phyloP scores from a whole-genome alignment of 2,329 filamentous ascomycete species.

The Diaporthe batatas region DNA sequence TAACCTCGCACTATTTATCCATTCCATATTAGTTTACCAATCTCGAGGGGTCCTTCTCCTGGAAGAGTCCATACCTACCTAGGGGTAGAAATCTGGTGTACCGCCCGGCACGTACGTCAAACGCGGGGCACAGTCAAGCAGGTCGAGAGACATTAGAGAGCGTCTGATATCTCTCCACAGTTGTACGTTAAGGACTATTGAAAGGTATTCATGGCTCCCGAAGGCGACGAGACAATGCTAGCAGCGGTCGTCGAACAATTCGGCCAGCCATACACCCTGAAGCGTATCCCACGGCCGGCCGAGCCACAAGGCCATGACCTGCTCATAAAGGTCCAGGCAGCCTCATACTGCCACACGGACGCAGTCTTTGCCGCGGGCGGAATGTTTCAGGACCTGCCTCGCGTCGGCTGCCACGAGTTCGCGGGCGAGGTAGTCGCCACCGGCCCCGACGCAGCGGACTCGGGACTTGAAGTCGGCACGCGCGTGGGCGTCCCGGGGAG shows the following conservation, averaged over 20 bases:
- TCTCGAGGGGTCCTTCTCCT: not conserved
- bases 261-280: not conserved
- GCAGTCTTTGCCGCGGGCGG: slow-evolving; percentile 8
- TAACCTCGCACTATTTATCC: no score
- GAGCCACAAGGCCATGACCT: not conserved
- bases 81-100: no score
- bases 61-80: not conserved
- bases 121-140: not conserved
- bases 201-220: not conserved
- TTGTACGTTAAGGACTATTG: not conserved
- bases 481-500: slow-evolving; percentile 3
- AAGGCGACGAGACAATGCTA: not conserved
- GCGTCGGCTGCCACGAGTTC: slow-evolving; percentile 17
- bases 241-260: slow-evolving; percentile 2
- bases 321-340: slow-evolving; percentile 7
- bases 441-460: not conserved
- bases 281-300: not conserved
- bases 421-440: not conserved
- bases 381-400: slow-evolving; percentile 8
- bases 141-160: not conserved
- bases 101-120: not conserved
- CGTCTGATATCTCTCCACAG: not conserved
- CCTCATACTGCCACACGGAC: slow-evolving; percentile 11
- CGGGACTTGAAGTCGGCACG: not conserved
- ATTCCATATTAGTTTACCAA: not conserved